Conservation (phyloP, 2,329 filamentous ascomycete species). For the Claviceps sorghi region DNA sequence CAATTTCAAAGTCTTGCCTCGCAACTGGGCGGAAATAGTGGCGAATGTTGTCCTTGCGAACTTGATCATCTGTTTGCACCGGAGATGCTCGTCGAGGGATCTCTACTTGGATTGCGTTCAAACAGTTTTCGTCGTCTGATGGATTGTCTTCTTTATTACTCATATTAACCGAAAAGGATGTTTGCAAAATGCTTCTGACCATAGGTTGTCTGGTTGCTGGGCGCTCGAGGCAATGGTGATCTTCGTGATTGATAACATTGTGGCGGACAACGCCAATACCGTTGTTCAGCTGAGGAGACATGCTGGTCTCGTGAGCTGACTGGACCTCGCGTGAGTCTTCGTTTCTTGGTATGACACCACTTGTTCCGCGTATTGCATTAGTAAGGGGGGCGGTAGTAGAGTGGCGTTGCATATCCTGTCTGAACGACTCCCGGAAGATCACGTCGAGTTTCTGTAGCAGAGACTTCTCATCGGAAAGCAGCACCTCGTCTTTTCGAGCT, state of each 20-base stretch:
- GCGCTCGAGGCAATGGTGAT: not conserved
- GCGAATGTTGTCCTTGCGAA: slow-evolving; percentile 14
- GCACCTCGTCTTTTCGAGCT: slow-evolving; percentile 55
- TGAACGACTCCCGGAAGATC: slow-evolving; percentile 29
- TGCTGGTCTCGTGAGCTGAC: not conserved
- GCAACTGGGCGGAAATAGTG: slow-evolving; percentile 16
- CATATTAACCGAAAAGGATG: slow-evolving; percentile 18
- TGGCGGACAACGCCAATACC: not conserved
- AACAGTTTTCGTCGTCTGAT: slow-evolving; percentile 14
- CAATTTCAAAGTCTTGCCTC: slow-evolving; percentile 18
- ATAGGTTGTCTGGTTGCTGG: not conserved
- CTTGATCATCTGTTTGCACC: not conserved
- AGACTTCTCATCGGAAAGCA: slow-evolving; percentile 43
- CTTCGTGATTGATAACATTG: not conserved
- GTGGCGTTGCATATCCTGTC: not conserved
- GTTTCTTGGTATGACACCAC: not conserved
- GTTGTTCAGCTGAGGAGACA: not conserved
- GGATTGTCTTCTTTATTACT: slow-evolving; percentile 16
- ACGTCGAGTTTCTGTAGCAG: slow-evolving; percentile 31
- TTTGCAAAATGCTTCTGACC: slow-evolving; percentile 14
- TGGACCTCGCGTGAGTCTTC: not conserved
- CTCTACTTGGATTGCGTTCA: slow-evolving; percentile 12
- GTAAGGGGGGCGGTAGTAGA: not conserved
- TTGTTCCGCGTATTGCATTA: not conserved
- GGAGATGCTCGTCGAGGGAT: slow-evolving; percentile 9